phyloP scores from a whole-genome alignment of 2,329 filamentous ascomycete species.

The Eutypella sp. region DNA sequence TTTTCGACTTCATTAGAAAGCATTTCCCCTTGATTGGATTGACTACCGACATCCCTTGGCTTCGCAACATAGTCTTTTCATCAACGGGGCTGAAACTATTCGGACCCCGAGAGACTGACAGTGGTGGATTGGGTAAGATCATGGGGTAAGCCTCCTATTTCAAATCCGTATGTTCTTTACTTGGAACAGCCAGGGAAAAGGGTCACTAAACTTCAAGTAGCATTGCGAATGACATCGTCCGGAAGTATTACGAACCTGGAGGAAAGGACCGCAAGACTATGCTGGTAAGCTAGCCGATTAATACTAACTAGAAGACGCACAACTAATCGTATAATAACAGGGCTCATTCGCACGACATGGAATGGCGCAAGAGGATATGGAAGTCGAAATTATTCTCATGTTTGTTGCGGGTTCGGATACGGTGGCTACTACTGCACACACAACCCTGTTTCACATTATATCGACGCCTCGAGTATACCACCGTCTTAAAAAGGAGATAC shows the following conservation, averaged over 20 bases:
- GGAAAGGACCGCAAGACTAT: conserved; percentile 12
- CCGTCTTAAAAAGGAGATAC: conserved; percentile 39
- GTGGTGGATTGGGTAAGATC: conserved; percentile 16
- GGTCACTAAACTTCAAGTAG: conserved; percentile 3
- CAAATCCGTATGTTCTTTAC: background rate
- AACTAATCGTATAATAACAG: too few relatives aligned
- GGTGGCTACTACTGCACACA: conserved; percentile 42
- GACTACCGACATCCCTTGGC: conserved; percentile 17
- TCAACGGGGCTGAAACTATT: conserved; percentile 11
- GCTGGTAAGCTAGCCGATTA: conserved; percentile 16
- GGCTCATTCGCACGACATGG: conserved; percentile 26
- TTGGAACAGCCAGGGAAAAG: background rate
- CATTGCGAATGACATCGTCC: conserved; percentile 10
- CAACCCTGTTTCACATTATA: conserved; percentile 42
- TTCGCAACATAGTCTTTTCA: conserved; percentile 11
- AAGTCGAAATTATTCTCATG: conserved; percentile 21
- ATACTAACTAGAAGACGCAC: too few relatives aligned
- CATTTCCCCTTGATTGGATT: conserved; percentile 10
- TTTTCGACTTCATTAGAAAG: conserved; percentile 16
- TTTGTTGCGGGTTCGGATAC: conserved; percentile 38
- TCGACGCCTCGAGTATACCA: conserved; percentile 37
- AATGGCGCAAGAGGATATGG: conserved; percentile 20
- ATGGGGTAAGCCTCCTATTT: conserved; percentile 7
- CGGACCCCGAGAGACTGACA: conserved; percentile 19
- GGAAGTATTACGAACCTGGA: conserved; percentile 7